Base-by-base conservation (phyloP, 2,329 filamentous ascomycete genomes). In the Microcyclosporella mali region DNA sequence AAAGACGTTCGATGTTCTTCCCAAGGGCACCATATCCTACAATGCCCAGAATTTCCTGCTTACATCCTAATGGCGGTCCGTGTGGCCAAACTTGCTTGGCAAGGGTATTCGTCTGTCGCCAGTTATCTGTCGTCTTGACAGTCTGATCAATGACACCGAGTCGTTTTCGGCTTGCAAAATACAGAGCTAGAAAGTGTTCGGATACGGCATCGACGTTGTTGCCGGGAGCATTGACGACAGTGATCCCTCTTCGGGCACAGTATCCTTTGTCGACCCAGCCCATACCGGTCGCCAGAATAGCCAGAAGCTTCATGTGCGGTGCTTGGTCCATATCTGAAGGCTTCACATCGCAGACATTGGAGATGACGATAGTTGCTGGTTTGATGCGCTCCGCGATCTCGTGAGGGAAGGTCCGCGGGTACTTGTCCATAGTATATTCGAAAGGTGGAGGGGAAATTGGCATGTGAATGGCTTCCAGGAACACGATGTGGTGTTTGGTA, bases 381-480 rank as follows among this genome's bases (percentile, higher is more conserved):
- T 49, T 51, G 30, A 53, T 51, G 7, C 50, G 35, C 11, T 50
- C 47, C 16, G 48, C 45, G 9, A 53, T 45, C 14, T 53, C 42
- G 21, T 60, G 37, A 9, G 61, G 56, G 4, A 59, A 42, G 9
- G 67, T 69, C 33, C 40, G 41, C 30, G 40, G 31, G 11, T 53
- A 51, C 32, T 21, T 19, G 28, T 53, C 50, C 18, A 53, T 53
- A 6, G 50, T 50, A 30, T 48, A 46, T 3, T 46, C 42, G 28
- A 53, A 53, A 1, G 47, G 41, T 12, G 50, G 21, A 3, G 38
- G 29, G 17, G 50, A 47, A 17, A 53, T 31, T 6, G 50, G 50
- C 10, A 53, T 18, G 32, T 53, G 50, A 2, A 53, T 41, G 2
- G 45, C 45, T 44, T 53, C 50, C 1, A 53, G 39, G 16, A 53